A percentile compares a stretch with the other conserved stretches of the same genome.
phyloP scores from a whole-genome alignment of 2,329 filamentous ascomycete genomes.

The Ceratocystis albifundus region DNA sequence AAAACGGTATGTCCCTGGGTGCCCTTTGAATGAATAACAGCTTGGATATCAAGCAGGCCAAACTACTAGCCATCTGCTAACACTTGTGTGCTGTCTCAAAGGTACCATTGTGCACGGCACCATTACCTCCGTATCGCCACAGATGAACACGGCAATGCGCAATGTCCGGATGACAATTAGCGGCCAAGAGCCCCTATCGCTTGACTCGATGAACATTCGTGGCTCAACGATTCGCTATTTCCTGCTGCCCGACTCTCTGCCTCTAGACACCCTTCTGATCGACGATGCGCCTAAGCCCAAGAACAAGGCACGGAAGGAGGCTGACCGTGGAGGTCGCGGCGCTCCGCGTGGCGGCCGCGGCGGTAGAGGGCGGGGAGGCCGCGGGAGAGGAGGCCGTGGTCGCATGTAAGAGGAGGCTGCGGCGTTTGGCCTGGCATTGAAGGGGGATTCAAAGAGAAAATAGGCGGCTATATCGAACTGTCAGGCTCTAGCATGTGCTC shows the following conservation, averaged over 20 bases:
- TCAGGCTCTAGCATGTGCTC: not conserved
- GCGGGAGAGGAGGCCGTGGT: slow-evolving; percentile 36
- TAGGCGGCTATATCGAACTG: not conserved
- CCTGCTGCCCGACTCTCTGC: slow-evolving; percentile 90
- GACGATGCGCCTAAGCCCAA: slow-evolving; percentile 97
- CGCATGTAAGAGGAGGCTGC: slow-evolving; percentile 24
- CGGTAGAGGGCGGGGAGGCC: slow-evolving; percentile 44
- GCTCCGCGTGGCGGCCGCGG: slow-evolving; percentile 40
- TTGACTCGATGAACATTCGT: slow-evolving; percentile 94
- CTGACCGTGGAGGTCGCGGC: slow-evolving; percentile 48
- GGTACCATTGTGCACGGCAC: slow-evolving; percentile 95
- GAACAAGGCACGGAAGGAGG: slow-evolving; percentile 98
- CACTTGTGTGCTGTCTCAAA: slow-evolving; percentile 30
- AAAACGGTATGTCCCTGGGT: slow-evolving; percentile 60
- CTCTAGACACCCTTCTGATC: slow-evolving; percentile 86
- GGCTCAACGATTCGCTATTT: slow-evolving; percentile 94
- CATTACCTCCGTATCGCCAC: slow-evolving; percentile 88
- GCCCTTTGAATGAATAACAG: not conserved
- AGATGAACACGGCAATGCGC: slow-evolving; percentile 96
- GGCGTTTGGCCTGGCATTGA: not conserved
- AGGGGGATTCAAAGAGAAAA: not conserved
- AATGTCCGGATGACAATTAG: slow-evolving; percentile 93
- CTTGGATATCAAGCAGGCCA: not conserved
- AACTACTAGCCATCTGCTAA: not conserved
- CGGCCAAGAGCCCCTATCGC: slow-evolving; percentile 72